Conservation (phyloP, 169 alveolate genomes). For the Pseudocohnilembus persalinus region DNA sequence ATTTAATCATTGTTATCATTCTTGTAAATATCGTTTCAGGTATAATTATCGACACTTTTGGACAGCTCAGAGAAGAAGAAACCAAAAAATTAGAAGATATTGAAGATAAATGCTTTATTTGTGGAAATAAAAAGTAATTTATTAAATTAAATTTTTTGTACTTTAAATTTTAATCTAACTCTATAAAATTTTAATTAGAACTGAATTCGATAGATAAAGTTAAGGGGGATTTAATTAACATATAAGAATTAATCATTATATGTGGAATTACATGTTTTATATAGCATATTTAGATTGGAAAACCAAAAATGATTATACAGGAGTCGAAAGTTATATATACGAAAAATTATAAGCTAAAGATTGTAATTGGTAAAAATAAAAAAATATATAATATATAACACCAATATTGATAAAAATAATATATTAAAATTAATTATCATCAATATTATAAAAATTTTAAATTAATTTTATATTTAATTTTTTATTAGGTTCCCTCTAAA, state of each 20-base stretch:
- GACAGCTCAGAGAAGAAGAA: slow-evolving; percentile 55
- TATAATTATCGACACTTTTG: slow-evolving; percentile 63
- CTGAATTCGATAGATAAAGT: slow-evolving; percentile 60
- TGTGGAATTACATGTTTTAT: slow-evolving; percentile 82
- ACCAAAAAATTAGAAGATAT: slow-evolving; percentile 53
- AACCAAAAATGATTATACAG: slow-evolving; percentile 79
- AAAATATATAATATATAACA: too few relatives aligned
- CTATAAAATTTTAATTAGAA: slow-evolving; percentile 28
- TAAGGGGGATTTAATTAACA: slow-evolving; percentile 75
- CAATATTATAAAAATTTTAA: not conserved
- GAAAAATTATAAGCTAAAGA: slow-evolving; percentile 44
- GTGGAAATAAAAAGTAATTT: slow-evolving; percentile 47
- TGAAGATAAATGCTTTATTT: slow-evolving; percentile 63
- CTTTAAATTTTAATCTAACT: too few relatives aligned
- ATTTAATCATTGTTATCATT: slow-evolving; percentile 53
- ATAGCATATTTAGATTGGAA: slow-evolving; percentile 70
- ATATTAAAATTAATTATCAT: too few relatives aligned
- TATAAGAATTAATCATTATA: slow-evolving; percentile 69
- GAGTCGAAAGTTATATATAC: slow-evolving; percentile 75
- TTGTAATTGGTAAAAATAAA: slow-evolving; percentile 34
- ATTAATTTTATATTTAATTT: not conserved
- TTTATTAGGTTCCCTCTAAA: slow-evolving; percentile 35
- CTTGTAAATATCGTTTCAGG: slow-evolving; percentile 70
- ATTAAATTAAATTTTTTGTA: slow-evolving; percentile 15
- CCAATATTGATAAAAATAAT: too few relatives aligned